Conservation (phyloP, 2,329 filamentous ascomycete genomes). For the Botryotinia globosa region DNA sequence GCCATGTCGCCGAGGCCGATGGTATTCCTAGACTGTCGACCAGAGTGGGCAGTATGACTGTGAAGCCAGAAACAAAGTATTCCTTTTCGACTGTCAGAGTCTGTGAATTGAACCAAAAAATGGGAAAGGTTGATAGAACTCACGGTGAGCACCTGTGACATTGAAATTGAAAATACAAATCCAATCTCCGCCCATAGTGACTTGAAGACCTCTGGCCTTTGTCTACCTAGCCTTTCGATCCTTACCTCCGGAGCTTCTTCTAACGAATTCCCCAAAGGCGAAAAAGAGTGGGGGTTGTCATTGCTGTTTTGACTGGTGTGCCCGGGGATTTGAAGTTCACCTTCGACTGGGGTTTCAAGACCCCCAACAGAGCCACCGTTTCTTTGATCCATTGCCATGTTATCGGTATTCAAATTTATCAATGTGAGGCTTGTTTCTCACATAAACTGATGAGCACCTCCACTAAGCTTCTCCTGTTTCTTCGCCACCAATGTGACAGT, state of each 20-base stretch:
- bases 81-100: slow-evolving; percentile 43
- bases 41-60: slow-evolving; percentile 67
- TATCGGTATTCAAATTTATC: background rate
- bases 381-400: background rate
- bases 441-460: background rate
- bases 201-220: slow-evolving; percentile 53
- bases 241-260: slow-evolving; percentile 37
- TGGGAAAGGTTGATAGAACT: slow-evolving; percentile 23
- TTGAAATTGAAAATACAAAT: slow-evolving; percentile 58
- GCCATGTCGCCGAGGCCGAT: slow-evolving; percentile 59
- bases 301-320: background rate
- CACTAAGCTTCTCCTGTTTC: background rate
- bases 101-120: background rate
- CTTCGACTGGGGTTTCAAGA: background rate
- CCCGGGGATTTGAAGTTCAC: slow-evolving; percentile 3
- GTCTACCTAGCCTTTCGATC: slow-evolving; percentile 55
- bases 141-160: slow-evolving; percentile 56
- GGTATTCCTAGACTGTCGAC: slow-evolving; percentile 62
- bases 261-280: background rate
- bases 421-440: background rate
- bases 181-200: slow-evolving; percentile 53
- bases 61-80: slow-evolving; percentile 72
- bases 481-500: background rate
- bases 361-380: background rate
- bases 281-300: background rate